phyloP scores from a whole-genome alignment of 768 basidiomycete genomes.

The Cytidiella melzeri region DNA sequence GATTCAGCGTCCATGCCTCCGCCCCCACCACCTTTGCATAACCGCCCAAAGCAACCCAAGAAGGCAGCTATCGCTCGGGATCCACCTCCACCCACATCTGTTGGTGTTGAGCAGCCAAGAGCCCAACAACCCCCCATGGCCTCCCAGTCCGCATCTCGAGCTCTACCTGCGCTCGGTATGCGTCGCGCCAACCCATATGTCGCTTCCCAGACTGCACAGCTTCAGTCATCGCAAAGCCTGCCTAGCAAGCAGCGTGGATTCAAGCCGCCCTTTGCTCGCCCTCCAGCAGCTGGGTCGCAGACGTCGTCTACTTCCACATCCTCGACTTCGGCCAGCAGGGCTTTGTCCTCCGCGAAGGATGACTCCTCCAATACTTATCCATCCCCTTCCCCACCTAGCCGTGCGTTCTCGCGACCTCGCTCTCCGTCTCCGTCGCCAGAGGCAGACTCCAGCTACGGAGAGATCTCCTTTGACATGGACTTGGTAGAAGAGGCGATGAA shows the following conservation, averaged over 20 bases:
- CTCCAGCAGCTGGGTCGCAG: neutral
- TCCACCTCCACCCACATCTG: too few species aligned
- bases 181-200: constrained; percentile 1
- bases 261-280: constrained; percentile 2
- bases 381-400: neutral
- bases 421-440: constrained; percentile 1
- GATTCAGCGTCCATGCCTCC: too few species aligned
- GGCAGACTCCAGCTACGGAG: constrained; percentile 18
- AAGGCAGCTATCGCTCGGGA: too few species aligned
- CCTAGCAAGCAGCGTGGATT: constrained; percentile 1
- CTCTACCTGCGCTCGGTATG: constrained; percentile 10
- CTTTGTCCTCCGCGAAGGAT: too few species aligned
- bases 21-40: too few species aligned
- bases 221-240: neutral
- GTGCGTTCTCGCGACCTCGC: neutral
- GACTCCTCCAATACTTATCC: neutral
- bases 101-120: too few species aligned
- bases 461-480: constrained; percentile 13
- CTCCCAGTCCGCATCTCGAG: neutral
- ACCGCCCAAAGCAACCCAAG: too few species aligned
- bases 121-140: too few species aligned
- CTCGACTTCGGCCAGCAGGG: neutral
- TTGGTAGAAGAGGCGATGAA: constrained; percentile 7
- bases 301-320: neutral
- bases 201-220: neutral